Evolutionary conservation across 805 yeast genomes (phyloP), one percentile per base, ranked within the genome.

Genomic region (Kregervanrija delftensis): DNA sequence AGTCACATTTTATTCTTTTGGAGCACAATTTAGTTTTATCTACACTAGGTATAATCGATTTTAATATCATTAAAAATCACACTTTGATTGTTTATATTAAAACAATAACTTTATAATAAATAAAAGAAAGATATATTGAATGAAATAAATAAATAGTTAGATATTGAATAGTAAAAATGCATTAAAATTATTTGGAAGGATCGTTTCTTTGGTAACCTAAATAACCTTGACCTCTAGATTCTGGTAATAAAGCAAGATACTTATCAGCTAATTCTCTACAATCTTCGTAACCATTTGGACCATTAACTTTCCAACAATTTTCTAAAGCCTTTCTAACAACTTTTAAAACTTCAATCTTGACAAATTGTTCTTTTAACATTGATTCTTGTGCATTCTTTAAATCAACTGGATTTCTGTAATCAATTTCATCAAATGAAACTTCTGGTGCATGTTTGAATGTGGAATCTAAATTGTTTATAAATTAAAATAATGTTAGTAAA

Each of bases 161-260:
- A 22, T 22, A 22, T 22, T 22, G 28, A 22, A 22, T 22, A 22
- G 28, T 22, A 22, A 6, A 14, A 12, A 14, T 14, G 14, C 12
- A 37, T 33, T 15, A 12, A 16, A 17, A 13, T 61, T 68, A 83
- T 68, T 85, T 83, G 33, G 86, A 71, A 38, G 91, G 93, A 60
- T 86, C 95, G 67, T 86, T 86, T 75, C 86, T 83, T 69, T 86
- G 95, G 69, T 86, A 85, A n/a, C 88, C 91, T 59, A 81, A 68
- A 67, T 74, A 85, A 37, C 95, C 95, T 54, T 77, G 74, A 48
- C 83, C 73, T 54, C 79, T 76, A 54, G 83, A 76, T 41, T 73
- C 66, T 45, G 87, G 90, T 46, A 86, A 70, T 85, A 86, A 72
- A 55, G 82, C 85, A 70, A 86, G 67, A 63, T 86, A 86, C 68